These are phyloP conservation scores for Pythium apleroticum DNA, from an alignment of 352 stramenopile genomes.

Conservation along the genomic window DNA sequence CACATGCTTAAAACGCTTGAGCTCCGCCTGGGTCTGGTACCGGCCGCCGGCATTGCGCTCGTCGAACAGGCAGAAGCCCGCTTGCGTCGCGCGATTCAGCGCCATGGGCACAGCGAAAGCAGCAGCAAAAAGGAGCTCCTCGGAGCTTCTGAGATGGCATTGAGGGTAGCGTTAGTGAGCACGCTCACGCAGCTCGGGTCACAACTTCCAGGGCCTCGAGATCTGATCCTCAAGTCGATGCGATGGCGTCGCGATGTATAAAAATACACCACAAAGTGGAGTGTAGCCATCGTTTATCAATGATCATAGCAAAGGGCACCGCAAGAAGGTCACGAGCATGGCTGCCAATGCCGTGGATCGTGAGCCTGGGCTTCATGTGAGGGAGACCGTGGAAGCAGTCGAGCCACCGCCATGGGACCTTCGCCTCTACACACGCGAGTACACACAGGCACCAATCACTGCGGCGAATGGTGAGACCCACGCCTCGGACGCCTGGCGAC, in stretches of 20 bases:
- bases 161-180: background rate
- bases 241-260: background rate
- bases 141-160: background rate
- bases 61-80: slow-evolving; percentile 73
- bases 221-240: slow-evolving; percentile 1
- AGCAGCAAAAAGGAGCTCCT: background rate
- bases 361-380: background rate
- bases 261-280: too few species aligned
- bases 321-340: background rate
- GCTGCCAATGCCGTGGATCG: background rate
- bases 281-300: background rate
- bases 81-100: slow-evolving; percentile 64
- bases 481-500: slow-evolving; percentile 34
- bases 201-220: background rate
- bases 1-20: slow-evolving; percentile 77
- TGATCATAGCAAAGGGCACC: background rate
- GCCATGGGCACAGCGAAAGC: slow-evolving; percentile 18
- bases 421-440: slow-evolving; percentile 37
- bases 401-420: slow-evolving; percentile 34
- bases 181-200: background rate
- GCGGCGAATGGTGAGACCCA: slow-evolving; percentile 20
- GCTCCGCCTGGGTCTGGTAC: slow-evolving; percentile 74
- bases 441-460: slow-evolving; percentile 28
- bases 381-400: background rate
- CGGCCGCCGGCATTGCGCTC: slow-evolving; percentile 73